These are phyloP conservation scores for Stagonosporopsis cucurbitacearum DNA, from an alignment of 2,329 filamentous ascomycete species.

Conservation along the genomic window DNA sequence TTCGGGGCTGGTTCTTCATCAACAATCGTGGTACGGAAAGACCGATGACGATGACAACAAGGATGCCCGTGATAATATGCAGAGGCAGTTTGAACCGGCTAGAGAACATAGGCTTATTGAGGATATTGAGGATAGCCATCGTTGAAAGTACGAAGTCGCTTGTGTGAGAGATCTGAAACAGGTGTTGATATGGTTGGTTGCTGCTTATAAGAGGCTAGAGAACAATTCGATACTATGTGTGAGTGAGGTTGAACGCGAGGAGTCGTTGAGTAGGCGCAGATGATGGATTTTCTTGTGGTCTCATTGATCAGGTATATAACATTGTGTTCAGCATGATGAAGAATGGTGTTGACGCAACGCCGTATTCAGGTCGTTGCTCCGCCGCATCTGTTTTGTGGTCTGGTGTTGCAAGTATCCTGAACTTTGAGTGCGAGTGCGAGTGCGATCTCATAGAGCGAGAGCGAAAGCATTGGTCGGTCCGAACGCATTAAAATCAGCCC, in stretches of 20 bases:
- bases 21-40: slow-evolving; percentile 28
- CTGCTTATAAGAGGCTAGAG: neutral
- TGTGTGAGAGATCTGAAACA: neutral
- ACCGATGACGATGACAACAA: slow-evolving; percentile 20
- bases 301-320: slow-evolving; percentile 6
- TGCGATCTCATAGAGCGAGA: slow-evolving; percentile 6
- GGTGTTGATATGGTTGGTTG: neutral
- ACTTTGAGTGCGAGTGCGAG: slow-evolving; percentile 19
- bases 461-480: slow-evolving; percentile 9
- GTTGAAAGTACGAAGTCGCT: neutral
- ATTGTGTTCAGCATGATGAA: neutral
- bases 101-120: slow-evolving; percentile 37
- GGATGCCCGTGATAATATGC: slow-evolving; percentile 22
- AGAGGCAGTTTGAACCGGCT: slow-evolving; percentile 25
- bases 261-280: neutral
- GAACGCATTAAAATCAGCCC: slow-evolving; percentile 11
- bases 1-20: slow-evolving; percentile 31
- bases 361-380: slow-evolving; percentile 5
- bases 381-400: slow-evolving; percentile 15
- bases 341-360: slow-evolving; percentile 1
- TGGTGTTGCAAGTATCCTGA: slow-evolving; percentile 12
- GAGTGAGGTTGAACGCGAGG: neutral
- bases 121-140: slow-evolving; percentile 22
- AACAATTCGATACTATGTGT: neutral
- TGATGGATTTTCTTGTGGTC: neutral